Evolutionary conservation across 495 filamentous ascomycete genomes (phyloP).

Genomic region (Penicillium taxi): DNA sequence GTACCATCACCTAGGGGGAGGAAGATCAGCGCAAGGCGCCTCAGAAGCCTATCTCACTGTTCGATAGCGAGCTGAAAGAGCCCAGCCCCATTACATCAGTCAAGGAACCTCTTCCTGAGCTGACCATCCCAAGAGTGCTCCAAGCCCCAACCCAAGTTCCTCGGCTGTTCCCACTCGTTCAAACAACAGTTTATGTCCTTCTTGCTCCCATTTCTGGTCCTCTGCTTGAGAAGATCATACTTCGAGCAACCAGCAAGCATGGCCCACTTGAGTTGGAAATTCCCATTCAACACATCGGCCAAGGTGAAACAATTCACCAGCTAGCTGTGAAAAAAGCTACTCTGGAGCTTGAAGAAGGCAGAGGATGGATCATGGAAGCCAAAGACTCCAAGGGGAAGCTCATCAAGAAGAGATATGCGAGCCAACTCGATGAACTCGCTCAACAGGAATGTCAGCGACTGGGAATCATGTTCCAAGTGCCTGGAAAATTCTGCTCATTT

Average conservation of each 20-base stretch:
- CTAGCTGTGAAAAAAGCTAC: conserved; percentile 61
- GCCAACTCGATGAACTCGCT: conserved; percentile 46
- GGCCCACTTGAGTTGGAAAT: conserved; percentile 55
- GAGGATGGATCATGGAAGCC: conserved; percentile 55
- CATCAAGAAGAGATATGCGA: conserved; percentile 40
- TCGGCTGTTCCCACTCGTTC: conserved; percentile 8
- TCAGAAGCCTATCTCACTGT: background rate
- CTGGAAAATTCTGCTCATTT: conserved; percentile 62
- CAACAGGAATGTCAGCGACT: conserved; percentile 55
- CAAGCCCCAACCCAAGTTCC: conserved; percentile 6
- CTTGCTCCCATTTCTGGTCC: background rate
- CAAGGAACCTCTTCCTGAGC: conserved; percentile 1
- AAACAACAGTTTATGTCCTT: conserved; percentile 4
- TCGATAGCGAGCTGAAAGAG: background rate
- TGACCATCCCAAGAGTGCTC: background rate
- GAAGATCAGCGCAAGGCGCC: no score
- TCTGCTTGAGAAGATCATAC: conserved; percentile 22
- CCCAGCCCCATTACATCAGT: no score
- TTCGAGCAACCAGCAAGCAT: conserved; percentile 46
- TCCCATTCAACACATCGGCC: conserved; percentile 44
- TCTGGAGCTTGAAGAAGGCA: conserved; percentile 58
- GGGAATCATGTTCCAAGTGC: conserved; percentile 56
- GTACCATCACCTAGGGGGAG: background rate
- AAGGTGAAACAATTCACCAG: conserved; percentile 56
- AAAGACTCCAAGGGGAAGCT: conserved; percentile 34